phyloP scores from a whole-genome alignment of 805 yeast genomes.

The Candida montana region DNA sequence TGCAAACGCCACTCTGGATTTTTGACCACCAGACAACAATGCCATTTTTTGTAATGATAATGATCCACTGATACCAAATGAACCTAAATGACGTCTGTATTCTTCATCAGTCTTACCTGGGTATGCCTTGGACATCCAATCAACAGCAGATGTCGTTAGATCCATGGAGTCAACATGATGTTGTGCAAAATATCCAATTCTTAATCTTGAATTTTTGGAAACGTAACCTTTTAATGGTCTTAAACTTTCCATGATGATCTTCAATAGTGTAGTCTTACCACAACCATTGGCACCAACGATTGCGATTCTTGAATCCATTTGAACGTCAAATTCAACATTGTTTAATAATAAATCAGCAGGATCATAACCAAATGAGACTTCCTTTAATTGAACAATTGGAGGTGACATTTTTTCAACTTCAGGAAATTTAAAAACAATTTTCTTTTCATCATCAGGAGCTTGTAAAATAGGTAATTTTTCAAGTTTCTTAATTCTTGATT shows the following conservation, averaged over 20 bases:
- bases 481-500: slow-evolving; percentile 92
- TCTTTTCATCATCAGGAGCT: slow-evolving; percentile 90
- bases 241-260: slow-evolving; percentile 73
- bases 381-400: slow-evolving; percentile 84
- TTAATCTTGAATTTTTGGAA: slow-evolving; percentile 73
- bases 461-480: slow-evolving; percentile 91
- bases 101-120: slow-evolving; percentile 97
- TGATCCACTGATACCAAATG: slow-evolving; percentile 95
- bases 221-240: slow-evolving; percentile 75
- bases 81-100: slow-evolving; percentile 92
- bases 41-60: slow-evolving; percentile 88
- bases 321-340: slow-evolving; percentile 84
- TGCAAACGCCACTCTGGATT: slow-evolving; percentile 97
- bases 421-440: slow-evolving; percentile 83
- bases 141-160: slow-evolving; percentile 73
- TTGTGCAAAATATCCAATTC: slow-evolving; percentile 97
- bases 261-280: slow-evolving; percentile 94
- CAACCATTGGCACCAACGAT: slow-evolving; percentile 99
- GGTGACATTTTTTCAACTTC: slow-evolving; percentile 92
- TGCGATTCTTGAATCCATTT: slow-evolving; percentile 92
- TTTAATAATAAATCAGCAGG: slow-evolving; percentile 59
- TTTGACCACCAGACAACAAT: slow-evolving; percentile 94
- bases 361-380: slow-evolving; percentile 80
- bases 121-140: slow-evolving; percentile 84
- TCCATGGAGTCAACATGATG: slow-evolving; percentile 99